phyloP scores from a whole-genome alignment of 2,329 filamentous ascomycete species.

The Exophiala sideris region DNA sequence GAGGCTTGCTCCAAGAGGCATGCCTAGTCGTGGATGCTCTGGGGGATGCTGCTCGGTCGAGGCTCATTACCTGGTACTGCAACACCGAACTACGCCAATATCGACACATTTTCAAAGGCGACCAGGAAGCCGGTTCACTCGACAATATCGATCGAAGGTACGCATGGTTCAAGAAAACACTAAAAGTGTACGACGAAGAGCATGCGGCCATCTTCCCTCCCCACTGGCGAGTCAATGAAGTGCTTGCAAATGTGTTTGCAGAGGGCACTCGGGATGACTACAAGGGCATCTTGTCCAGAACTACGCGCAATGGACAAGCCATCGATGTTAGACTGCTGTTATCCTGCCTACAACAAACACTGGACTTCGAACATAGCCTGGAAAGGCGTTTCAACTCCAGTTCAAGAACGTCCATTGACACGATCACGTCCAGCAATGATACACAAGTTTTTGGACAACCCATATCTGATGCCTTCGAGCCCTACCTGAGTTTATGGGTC shows the following conservation, averaged over 20 bases:
- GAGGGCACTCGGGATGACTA: slow-evolving; percentile 95
- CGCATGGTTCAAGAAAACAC: slow-evolving; percentile 92
- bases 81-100: slow-evolving; percentile 97
- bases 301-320: slow-evolving; percentile 75
- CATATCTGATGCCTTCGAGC: slow-evolving; percentile 95
- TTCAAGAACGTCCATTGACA: slow-evolving; percentile 81
- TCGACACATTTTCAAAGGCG: slow-evolving; percentile 89
- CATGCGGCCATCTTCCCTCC: slow-evolving; percentile 83
- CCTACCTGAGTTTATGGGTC: slow-evolving; percentile 94
- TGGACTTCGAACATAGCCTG: slow-evolving; percentile 92
- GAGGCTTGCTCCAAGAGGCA: slow-evolving; percentile 73
- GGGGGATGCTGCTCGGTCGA: slow-evolving; percentile 76
- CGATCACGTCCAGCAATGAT: slow-evolving; percentile 74
- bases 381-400: slow-evolving; percentile 74
- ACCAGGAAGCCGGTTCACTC: slow-evolving; percentile 90
- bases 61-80: slow-evolving; percentile 93
- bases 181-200: slow-evolving; percentile 94
- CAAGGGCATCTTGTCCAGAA: slow-evolving; percentile 83
- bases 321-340: slow-evolving; percentile 87
- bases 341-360: slow-evolving; percentile 86
- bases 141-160: slow-evolving; percentile 96
- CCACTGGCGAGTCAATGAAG: slow-evolving; percentile 86
- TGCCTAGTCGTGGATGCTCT: slow-evolving; percentile 93
- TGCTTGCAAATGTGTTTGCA: slow-evolving; percentile 86
- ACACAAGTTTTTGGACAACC: slow-evolving; percentile 80